Evolutionary conservation across 768 basidiomycete species (phyloP).

Genomic region (Amanita inopinata): DNA sequence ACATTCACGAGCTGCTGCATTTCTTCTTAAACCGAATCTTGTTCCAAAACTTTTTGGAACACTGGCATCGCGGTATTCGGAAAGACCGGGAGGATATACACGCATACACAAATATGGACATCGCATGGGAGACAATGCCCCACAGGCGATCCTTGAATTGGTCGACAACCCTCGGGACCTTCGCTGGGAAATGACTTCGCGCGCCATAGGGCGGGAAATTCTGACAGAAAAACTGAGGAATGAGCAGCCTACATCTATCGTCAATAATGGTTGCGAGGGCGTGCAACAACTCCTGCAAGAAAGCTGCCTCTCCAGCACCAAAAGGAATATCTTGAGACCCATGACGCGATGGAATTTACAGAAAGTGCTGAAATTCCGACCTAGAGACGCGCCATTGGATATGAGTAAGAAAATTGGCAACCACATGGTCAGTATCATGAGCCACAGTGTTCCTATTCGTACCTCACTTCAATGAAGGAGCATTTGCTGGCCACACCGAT

Average conservation of each 20-base stretch:
- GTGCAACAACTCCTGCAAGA: slow-evolving; percentile 42
- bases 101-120: slow-evolving; percentile 89
- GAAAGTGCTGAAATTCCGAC: slow-evolving; percentile 58
- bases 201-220: slow-evolving; percentile 80
- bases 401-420: slow-evolving; percentile 48
- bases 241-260: slow-evolving; percentile 33
- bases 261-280: slow-evolving; percentile 40
- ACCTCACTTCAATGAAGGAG: slow-evolving; percentile 34
- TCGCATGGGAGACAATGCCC: slow-evolving; percentile 87
- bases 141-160: slow-evolving; percentile 85
- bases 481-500: slow-evolving; percentile 58
- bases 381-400: slow-evolving; percentile 31
- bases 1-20: slow-evolving; percentile 64
- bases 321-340: slow-evolving; percentile 39
- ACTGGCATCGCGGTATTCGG: slow-evolving; percentile 71
- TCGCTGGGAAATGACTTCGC: slow-evolving; percentile 80
- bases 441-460: slow-evolving; percentile 7
- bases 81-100: slow-evolving; percentile 89
- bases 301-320: slow-evolving; percentile 26
- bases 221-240: slow-evolving; percentile 43
- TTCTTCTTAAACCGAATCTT: slow-evolving; percentile 63
- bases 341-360: slow-evolving; percentile 69
- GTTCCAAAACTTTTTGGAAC: slow-evolving; percentile 78
- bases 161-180: slow-evolving; percentile 91
- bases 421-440: slow-evolving; percentile 48